A percentile compares a stretch with the other conserved stretches of the same genome.
phyloP scores from a whole-genome alignment of 176 grass and related monocot genomes.

The Zizania latifolia region DNA sequence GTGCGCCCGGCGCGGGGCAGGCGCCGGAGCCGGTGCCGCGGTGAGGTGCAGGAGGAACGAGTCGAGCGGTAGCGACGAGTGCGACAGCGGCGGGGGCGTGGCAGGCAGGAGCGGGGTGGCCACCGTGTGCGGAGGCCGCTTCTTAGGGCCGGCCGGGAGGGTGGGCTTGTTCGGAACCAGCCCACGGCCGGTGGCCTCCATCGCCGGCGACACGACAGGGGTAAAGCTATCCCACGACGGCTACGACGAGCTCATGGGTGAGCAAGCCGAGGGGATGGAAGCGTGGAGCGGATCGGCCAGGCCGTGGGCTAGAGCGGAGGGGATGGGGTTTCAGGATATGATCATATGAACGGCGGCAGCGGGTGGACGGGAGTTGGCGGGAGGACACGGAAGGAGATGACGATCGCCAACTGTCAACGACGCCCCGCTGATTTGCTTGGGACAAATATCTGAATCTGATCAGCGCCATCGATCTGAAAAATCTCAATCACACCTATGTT shows the following conservation, averaged over 20 bases:
- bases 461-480: neutral
- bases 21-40: conserved; percentile 3
- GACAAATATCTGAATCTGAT: neutral
- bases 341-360: conserved; percentile 36
- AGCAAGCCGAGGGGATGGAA: neutral
- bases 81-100: conserved; percentile 30
- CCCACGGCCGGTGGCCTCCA: conserved; percentile 55
- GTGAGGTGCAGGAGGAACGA: conserved; percentile 71
- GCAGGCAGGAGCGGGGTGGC: conserved; percentile 16
- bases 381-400: neutral
- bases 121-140: neutral
- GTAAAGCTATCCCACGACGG: neutral
- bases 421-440: neutral
- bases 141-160: conserved; percentile 25
- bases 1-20: conserved; percentile 8
- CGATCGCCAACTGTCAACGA: neutral
- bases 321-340: conserved; percentile 30
- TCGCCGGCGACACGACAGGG: neutral
- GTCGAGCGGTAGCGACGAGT: conserved; percentile 56
- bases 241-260: neutral
- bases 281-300: neutral
- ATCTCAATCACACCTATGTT: too few species aligned
- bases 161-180: conserved; percentile 61
- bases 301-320: neutral
- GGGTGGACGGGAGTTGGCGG: conserved; percentile 48